A percentile compares a stretch with the other conserved stretches of the same genome.
Conservation (phyloP, 2,329 filamentous ascomycete genomes). For the Botryotinia narcissicola region DNA sequence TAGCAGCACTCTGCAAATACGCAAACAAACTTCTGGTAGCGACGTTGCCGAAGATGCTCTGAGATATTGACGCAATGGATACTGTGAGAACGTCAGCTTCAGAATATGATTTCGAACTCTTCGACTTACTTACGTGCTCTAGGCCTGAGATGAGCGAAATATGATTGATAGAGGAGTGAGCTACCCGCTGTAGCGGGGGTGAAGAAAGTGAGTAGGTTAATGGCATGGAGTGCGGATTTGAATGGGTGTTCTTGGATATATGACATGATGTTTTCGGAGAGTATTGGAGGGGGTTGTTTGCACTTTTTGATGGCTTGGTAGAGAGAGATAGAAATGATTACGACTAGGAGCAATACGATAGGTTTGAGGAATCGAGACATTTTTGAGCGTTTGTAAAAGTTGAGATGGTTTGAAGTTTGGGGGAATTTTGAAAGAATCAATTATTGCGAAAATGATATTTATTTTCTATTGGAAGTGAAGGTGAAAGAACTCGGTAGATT, state of each 20-base stretch:
- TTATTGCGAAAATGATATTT: neutral
- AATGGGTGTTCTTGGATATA: neutral
- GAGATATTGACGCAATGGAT: neutral
- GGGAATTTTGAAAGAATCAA: neutral
- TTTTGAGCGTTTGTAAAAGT: neutral
- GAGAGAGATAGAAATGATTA: neutral
- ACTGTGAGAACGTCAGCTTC: neutral
- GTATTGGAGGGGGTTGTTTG: neutral
- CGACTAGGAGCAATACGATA: neutral
- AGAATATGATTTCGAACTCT: rapidly evolving
- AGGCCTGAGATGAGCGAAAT: neutral
- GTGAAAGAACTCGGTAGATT: neutral
- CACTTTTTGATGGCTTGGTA: neutral
- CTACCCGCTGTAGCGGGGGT: too few species aligned
- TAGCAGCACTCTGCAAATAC: neutral
- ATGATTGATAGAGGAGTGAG: neutral
- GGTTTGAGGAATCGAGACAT: neutral
- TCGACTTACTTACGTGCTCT: neutral
- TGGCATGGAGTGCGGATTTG: neutral
- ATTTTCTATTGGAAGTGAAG: neutral
- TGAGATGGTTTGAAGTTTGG: neutral
- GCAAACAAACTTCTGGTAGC: neutral
- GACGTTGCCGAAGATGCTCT: neutral
- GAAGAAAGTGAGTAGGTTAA: rapidly evolving
- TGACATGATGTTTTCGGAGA: neutral